Evolutionary conservation across 2,329 filamentous ascomycete genomes (phyloP).

Genomic region (Fusarium sublunatum): DNA sequence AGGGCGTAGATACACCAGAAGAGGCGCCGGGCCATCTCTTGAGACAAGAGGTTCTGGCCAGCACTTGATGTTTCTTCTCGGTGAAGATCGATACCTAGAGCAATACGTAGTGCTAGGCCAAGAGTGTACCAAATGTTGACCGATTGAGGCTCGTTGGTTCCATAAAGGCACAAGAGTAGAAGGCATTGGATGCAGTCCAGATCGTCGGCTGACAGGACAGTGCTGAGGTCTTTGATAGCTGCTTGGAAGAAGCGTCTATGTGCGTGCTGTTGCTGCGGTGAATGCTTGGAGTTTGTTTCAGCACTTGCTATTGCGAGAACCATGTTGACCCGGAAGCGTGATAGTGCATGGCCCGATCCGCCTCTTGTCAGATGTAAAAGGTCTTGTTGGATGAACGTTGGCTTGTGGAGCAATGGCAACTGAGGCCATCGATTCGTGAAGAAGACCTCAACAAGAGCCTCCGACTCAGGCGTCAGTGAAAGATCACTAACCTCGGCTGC

Average conservation of each 20-base stretch:
- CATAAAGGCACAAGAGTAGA: neutral
- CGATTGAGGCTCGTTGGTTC: neutral
- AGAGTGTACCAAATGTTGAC: conserved; percentile 1
- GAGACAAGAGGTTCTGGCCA: neutral
- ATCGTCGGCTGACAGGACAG: neutral
- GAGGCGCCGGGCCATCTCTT: neutral
- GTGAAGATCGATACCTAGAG: neutral
- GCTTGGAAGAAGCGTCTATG: neutral
- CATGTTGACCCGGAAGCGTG: neutral
- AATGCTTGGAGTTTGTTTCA: neutral
- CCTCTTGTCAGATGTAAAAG: neutral
- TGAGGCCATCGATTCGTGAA: conserved; percentile 3
- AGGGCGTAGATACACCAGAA: conserved; percentile 1
- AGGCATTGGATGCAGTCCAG: conserved; percentile 2
- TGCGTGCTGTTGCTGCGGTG: neutral
- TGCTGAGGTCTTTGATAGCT: neutral
- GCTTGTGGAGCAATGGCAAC: neutral
- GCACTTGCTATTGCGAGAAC: conserved; percentile 1
- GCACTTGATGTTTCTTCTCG: neutral
- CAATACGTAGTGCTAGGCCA: neutral
- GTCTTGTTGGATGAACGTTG: neutral
- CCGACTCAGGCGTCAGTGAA: neutral
- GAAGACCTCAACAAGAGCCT: neutral
- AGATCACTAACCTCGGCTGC: neutral
- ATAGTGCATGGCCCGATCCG: neutral